Base-by-base conservation (phyloP, 306 rosid genomes). In the Canavalia ensiformis region DNA sequence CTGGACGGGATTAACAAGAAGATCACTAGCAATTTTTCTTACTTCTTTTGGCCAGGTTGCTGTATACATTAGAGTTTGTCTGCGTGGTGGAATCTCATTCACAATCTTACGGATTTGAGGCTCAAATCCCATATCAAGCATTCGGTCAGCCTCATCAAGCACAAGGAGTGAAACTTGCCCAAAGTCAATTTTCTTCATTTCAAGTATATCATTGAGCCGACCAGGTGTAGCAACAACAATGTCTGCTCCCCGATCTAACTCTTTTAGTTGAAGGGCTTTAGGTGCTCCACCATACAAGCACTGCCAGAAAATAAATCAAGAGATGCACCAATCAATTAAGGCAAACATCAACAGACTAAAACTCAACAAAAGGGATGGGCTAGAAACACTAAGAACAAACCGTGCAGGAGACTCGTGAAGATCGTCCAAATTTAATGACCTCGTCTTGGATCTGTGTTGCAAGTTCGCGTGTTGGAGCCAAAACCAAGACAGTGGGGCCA, bases 21-120 rank as follows among this genome's bases (percentile, higher is more conserved):
- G 99, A 80, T 96, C 99, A 33, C 93, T 1, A 0, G 99, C 99
- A 86, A 96, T 96, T 85, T 96, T 96, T 76, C 98, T 90, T 7
- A 96, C 99, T 91, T 96, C 99, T 89, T 96, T 96, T 9, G 99
- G 99, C 99, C 99, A 96, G 66, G 99, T 96, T 66, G 99, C 99
- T 6, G 99, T 96, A 84, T 88, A 96, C 99, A 96, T 96, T 64
- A 96, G 97, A 57, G 99, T 96, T 76, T 96, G 99, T 78, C 99
- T 93, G 47, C 80, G 91, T 37, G 99, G 93, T 18, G 99, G 99
- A 84, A 96, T 96, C 87, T 96, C 97, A 82, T 96, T 92, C 89
- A 96, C 97, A 55, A 96, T 92, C 89, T 92, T 96, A 42, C 98
- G 96, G 49, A 96, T 96, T 85, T 96, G 99, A 87, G 99, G 99